Conservation (phyloP, 1,284 basidiomycete species). For the Blastosporella zonata region DNA sequence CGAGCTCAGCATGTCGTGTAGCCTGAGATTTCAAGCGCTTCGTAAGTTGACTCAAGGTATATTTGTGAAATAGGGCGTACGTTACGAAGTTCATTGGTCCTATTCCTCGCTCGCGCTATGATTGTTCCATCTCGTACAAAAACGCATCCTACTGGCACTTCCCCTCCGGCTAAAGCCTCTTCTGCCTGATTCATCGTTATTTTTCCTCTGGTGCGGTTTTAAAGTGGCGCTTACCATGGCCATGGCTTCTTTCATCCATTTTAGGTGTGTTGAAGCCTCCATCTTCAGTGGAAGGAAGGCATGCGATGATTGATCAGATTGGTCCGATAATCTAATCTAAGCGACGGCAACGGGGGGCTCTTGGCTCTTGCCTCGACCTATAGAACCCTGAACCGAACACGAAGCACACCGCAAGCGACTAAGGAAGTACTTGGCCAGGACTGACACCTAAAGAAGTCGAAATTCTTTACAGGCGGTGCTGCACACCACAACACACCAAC, state of each 20-base stretch:
- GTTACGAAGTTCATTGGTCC: constrained; percentile 93
- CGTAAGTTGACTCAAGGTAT: not conserved
- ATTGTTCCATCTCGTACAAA: constrained; percentile 79
- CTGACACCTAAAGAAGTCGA: no score
- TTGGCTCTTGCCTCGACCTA: no score
- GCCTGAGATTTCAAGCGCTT: constrained; percentile 54
- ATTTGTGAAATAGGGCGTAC: constrained; percentile 41
- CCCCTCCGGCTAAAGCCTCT: constrained; percentile 81
- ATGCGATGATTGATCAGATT: no score
- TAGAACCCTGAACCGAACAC: no score
- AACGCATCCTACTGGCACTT: constrained; percentile 97
- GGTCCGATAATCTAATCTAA: no score
- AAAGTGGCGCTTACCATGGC: constrained; percentile 38
- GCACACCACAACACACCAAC: no score
- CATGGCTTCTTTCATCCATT: constrained; percentile 57
- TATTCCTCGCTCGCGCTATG: constrained; percentile 87
- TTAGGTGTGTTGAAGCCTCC: constrained; percentile 10
- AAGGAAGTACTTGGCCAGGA: no score
- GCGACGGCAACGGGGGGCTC: no score
- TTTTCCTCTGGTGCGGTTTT: not conserved
- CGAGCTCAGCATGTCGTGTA: constrained; percentile 96
- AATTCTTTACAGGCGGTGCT: no score
- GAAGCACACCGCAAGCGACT: no score
- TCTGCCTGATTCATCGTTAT: constrained; percentile 51
- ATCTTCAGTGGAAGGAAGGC: no score